These are phyloP conservation scores for Penicillium sp. DNA, from an alignment of 2,329 filamentous ascomycete genomes.

Conservation along the genomic window DNA sequence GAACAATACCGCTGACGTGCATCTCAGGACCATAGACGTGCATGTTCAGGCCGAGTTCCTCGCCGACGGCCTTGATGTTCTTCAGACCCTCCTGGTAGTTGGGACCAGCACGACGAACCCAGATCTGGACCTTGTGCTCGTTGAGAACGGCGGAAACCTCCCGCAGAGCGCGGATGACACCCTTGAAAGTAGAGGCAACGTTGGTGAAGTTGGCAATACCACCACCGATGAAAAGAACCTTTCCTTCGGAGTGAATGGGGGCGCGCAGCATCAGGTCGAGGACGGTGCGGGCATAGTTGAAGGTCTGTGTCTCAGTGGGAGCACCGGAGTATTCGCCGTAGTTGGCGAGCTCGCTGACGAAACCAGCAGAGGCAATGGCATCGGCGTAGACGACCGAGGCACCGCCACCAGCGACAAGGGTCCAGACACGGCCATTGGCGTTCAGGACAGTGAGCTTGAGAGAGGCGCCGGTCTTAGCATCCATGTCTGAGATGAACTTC, in stretches of 20 bases:
- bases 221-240: conserved; percentile 98
- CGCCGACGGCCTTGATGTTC: conserved; percentile 97
- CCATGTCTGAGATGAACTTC: conserved; percentile 97
- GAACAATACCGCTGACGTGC: conserved; percentile 95
- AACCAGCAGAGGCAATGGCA: conserved; percentile 94
- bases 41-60: conserved; percentile 95
- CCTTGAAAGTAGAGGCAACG: conserved; percentile 99
- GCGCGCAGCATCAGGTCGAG: conserved; percentile 97
- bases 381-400: conserved; percentile 99
- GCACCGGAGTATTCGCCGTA: conserved; percentile 99
- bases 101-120: conserved; percentile 87
- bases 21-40: conserved; percentile 82
- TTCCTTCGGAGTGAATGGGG: conserved; percentile 83
- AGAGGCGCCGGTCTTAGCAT: conserved; percentile 98
- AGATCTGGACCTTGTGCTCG: conserved; percentile 98
- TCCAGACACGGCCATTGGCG: conserved; percentile 91
- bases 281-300: conserved; percentile 97
- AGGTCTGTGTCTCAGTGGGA: conserved; percentile 97
- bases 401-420: conserved; percentile 97
- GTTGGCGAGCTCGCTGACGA: conserved; percentile 96
- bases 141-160: conserved; percentile 83
- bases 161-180: conserved; percentile 93
- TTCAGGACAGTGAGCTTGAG: conserved; percentile 98
- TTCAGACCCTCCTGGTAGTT: conserved; percentile 99
- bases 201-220: conserved; percentile 99